Conservation (phyloP, 495 filamentous ascomycete species). For the Monascus purpureus region DNA sequence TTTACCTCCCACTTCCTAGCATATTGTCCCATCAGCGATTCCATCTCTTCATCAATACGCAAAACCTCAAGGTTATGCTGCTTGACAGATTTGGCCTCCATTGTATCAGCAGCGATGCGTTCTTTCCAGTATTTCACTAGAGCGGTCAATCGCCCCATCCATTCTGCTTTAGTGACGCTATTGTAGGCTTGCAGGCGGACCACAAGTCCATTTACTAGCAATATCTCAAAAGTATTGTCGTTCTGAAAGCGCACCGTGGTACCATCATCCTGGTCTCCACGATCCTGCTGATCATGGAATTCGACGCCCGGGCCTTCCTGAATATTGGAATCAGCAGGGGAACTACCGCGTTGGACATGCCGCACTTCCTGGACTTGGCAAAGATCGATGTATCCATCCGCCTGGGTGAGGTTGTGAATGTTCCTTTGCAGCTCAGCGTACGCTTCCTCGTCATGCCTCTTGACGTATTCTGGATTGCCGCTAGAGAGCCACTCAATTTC, state of each 20-base stretch:
- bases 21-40: slow-evolving; percentile 54
- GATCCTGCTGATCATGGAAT: slow-evolving; percentile 30
- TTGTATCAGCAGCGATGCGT: slow-evolving; percentile 42
- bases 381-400: slow-evolving; percentile 58
- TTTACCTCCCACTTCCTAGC: slow-evolving; percentile 63
- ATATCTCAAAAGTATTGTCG: slow-evolving; percentile 48
- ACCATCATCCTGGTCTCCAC: slow-evolving; percentile 38
- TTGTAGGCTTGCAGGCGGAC: slow-evolving; percentile 56
- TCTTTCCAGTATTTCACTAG: slow-evolving; percentile 54
- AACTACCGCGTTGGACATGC: slow-evolving; percentile 34
- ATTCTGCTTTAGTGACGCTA: slow-evolving; percentile 42
- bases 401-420: slow-evolving; percentile 40
- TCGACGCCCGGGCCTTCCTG: slow-evolving; percentile 35
- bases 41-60: slow-evolving; percentile 56
- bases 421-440: slow-evolving; percentile 48
- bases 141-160: slow-evolving; percentile 45
- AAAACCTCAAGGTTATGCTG: slow-evolving; percentile 47
- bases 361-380: slow-evolving; percentile 43
- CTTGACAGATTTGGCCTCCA: slow-evolving; percentile 40
- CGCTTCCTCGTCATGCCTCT: slow-evolving; percentile 44
- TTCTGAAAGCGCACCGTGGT: slow-evolving; percentile 38
- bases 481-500: slow-evolving; percentile 45
- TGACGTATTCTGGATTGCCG: slow-evolving; percentile 26
- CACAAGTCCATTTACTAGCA: slow-evolving; percentile 47
- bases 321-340: slow-evolving; percentile 35